Evolutionary conservation across 306 rosid species (phyloP).

Genomic region (Leucaena leucocephala): DNA sequence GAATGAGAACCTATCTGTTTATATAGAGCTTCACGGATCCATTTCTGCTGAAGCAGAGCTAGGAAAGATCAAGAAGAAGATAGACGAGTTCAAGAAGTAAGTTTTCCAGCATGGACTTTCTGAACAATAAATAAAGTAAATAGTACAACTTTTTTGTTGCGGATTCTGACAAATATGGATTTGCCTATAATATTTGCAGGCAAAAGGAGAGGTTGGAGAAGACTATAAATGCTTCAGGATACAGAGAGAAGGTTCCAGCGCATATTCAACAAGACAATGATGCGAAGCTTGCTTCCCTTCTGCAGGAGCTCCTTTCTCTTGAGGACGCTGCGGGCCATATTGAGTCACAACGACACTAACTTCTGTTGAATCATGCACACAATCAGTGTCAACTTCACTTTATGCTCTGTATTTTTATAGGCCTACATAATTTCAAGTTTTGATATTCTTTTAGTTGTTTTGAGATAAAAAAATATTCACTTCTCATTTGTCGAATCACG

Average conservation of each 20-base stretch:
- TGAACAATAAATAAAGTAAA: conserved; percentile 1
- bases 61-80: conserved; percentile 49
- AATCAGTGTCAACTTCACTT: neutral
- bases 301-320: conserved; percentile 69
- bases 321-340: conserved; percentile 60
- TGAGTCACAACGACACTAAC: conserved; percentile 42
- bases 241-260: conserved; percentile 69
- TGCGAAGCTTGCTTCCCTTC: conserved; percentile 63
- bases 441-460: conserved; percentile 6
- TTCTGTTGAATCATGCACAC: neutral
- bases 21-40: conserved; percentile 48
- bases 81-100: conserved; percentile 51
- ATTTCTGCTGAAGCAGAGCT: conserved; percentile 46
- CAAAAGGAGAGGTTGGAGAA: conserved; percentile 68
- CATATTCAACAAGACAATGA: conserved; percentile 57
- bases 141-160: neutral
- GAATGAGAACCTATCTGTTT: conserved; percentile 52
- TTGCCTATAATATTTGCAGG: conserved; percentile 32
- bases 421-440: conserved; percentile 34
- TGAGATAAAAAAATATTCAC: neutral
- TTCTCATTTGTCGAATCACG: neutral
- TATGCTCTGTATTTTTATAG: neutral
- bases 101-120: conserved; percentile 18
- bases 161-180: conserved; percentile 1
- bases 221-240: conserved; percentile 65